Evolutionary conservation across 805 yeast genomes (phyloP).

Genomic region (Barnettozyma vustinii): DNA sequence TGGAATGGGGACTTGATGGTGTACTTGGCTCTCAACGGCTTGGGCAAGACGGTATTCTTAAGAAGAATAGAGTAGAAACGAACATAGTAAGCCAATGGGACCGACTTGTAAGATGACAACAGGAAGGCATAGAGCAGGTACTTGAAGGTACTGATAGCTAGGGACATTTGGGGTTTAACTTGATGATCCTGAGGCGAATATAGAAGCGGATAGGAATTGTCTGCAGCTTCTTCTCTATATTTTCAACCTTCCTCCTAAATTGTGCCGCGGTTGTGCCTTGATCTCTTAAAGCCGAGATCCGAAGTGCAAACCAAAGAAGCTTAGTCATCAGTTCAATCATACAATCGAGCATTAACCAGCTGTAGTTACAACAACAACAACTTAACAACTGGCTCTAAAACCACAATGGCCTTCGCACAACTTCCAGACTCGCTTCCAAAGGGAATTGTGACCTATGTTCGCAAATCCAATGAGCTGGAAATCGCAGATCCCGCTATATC

Average conservation of each 20-base stretch:
- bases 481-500: conserved; percentile 60
- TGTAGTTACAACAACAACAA: not conserved
- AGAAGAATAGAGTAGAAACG: conserved; percentile 52
- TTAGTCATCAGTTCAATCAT: not conserved
- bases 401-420: not conserved
- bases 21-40: conserved; percentile 13
- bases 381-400: not conserved
- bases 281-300: not conserved
- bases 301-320: not conserved
- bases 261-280: not conserved
- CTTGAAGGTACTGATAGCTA: conserved; percentile 1
- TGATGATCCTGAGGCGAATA: not conserved
- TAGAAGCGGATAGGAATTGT: not conserved
- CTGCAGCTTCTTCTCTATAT: too few relatives aligned
- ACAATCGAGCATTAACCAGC: too few relatives aligned
- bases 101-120: conserved; percentile 48
- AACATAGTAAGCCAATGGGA: conserved; percentile 62
- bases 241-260: too few relatives aligned
- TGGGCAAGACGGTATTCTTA: conserved; percentile 32
- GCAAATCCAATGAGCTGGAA: conserved; percentile 53
- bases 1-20: conserved; percentile 33
- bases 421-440: conserved; percentile 25
- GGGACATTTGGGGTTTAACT: not conserved
- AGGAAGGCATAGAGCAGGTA: conserved; percentile 17
- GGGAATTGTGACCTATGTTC: conserved; percentile 34